Conservation (phyloP, 2,329 filamentous ascomycete species). For the Cordyceps javanica region DNA sequence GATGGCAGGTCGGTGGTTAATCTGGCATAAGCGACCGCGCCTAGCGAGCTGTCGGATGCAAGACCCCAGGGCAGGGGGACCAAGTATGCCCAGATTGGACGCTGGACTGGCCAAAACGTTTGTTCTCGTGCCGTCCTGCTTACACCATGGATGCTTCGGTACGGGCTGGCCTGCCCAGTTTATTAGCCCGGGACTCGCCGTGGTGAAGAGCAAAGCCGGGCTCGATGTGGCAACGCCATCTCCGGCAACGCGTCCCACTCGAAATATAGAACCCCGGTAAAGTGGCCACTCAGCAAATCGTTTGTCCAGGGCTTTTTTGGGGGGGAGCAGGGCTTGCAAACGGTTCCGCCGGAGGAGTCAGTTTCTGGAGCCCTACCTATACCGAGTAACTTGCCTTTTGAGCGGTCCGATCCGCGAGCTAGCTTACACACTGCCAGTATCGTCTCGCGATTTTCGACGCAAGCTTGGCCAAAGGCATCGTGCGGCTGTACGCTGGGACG, state of each 20-base stretch:
- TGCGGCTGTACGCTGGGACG: neutral
- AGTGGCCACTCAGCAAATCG: neutral
- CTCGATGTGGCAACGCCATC: constrained; percentile 1
- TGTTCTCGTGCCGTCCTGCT: no score
- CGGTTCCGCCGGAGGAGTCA: no score
- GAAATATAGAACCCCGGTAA: neutral
- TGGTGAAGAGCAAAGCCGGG: neutral
- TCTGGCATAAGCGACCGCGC: neutral
- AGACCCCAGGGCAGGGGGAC: neutral
- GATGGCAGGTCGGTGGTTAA: no score
- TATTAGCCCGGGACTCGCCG: neutral
- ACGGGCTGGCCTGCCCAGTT: no score
- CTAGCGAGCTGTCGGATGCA: neutral
- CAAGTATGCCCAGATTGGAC: neutral
- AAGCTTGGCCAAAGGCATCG: neutral
- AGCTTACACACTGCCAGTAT: neutral
- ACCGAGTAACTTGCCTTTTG: neutral
- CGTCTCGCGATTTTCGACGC: no score
- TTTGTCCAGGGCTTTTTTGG: no score
- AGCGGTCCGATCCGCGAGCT: neutral
- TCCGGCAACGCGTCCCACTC: neutral
- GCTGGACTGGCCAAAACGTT: neutral
- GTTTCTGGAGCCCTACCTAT: no score
- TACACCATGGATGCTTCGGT: neutral
- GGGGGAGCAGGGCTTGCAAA: no score